Evolutionary conservation across 345 rosid genomes (phyloP).

Genomic region (Hibiscus tridactylites): DNA sequence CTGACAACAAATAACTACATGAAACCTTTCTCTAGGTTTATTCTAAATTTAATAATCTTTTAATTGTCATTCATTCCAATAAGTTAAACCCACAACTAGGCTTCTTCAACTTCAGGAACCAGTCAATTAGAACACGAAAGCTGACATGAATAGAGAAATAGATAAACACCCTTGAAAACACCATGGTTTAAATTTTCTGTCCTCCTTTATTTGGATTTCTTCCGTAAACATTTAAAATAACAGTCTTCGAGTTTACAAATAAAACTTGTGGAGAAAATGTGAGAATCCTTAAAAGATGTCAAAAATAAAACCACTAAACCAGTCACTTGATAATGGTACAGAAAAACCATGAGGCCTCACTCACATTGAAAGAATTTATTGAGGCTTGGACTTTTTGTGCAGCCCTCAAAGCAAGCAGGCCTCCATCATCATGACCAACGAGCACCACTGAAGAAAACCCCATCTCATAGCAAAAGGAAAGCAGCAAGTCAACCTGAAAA

Average conservation of each 20-base stretch:
- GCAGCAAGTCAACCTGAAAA: slow-evolving; percentile 87
- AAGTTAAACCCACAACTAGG: not conserved
- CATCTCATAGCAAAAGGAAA: slow-evolving; percentile 86
- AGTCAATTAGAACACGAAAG: not conserved
- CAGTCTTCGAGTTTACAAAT: too few relatives aligned
- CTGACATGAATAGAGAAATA: not conserved
- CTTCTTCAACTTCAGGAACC: not conserved
- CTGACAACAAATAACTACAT: not conserved
- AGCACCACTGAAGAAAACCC: slow-evolving; percentile 84
- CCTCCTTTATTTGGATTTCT: not conserved
- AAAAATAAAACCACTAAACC: not conserved
- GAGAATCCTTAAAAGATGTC: not conserved
- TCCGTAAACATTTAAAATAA: not conserved
- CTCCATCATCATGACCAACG: slow-evolving; percentile 98
- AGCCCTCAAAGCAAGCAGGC: slow-evolving; percentile 81
- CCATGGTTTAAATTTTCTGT: not conserved
- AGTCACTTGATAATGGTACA: not conserved
- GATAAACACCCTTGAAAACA: not conserved
- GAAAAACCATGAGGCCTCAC: slow-evolving; percentile 11
- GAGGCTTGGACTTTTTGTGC: slow-evolving; percentile 58
- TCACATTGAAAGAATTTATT: slow-evolving; percentile 46
- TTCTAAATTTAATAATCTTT: not conserved
- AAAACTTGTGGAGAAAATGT: too few relatives aligned
- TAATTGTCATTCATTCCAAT: not conserved
- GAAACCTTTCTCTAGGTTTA: not conserved